phyloP scores from a whole-genome alignment of 257 asterid genomes.

The Primulina eburnea region DNA sequence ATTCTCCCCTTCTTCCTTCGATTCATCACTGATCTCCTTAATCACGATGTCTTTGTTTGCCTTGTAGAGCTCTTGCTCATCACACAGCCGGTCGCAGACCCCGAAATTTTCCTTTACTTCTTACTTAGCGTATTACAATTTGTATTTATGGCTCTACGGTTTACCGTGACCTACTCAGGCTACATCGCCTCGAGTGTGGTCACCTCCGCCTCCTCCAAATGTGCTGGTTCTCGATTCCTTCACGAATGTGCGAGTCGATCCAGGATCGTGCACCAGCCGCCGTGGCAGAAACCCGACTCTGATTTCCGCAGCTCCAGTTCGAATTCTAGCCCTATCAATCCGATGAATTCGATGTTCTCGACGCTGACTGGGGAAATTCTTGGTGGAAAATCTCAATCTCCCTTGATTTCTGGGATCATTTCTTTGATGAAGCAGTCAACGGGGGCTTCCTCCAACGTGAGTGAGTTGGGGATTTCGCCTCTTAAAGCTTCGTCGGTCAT shows the following conservation, averaged over 20 bases:
- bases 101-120: conserved; percentile 34
- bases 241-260: conserved; percentile 49
- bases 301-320: conserved; percentile 36
- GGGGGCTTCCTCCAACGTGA: conserved; percentile 28
- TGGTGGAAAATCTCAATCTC: conserved; percentile 41
- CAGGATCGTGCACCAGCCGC: conserved; percentile 36
- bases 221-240: conserved; percentile 48
- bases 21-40: conserved; percentile 24
- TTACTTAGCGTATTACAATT: conserved; percentile 34
- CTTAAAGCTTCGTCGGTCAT: conserved; percentile 46
- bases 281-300: conserved; percentile 47
- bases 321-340: conserved; percentile 16
- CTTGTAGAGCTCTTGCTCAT: conserved; percentile 27
- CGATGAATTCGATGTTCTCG: conserved; percentile 40
- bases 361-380: conserved; percentile 45
- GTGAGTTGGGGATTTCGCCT: conserved; percentile 59
- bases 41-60: conserved; percentile 24
- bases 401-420: conserved; percentile 50
- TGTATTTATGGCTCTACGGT: conserved; percentile 73
- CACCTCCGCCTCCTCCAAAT: conserved; percentile 49
- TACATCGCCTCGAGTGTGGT: conserved; percentile 61
- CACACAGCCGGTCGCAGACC: conserved; percentile 19
- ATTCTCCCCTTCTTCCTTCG: conserved; percentile 22
- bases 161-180: conserved; percentile 75
- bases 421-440: conserved; percentile 55